A percentile compares a stretch with the other conserved stretches of the same genome.
These are phyloP conservation scores for Colletotrichum orchidophilum DNA, from an alignment of 2,329 filamentous ascomycete species.

Conservation along the genomic window DNA sequence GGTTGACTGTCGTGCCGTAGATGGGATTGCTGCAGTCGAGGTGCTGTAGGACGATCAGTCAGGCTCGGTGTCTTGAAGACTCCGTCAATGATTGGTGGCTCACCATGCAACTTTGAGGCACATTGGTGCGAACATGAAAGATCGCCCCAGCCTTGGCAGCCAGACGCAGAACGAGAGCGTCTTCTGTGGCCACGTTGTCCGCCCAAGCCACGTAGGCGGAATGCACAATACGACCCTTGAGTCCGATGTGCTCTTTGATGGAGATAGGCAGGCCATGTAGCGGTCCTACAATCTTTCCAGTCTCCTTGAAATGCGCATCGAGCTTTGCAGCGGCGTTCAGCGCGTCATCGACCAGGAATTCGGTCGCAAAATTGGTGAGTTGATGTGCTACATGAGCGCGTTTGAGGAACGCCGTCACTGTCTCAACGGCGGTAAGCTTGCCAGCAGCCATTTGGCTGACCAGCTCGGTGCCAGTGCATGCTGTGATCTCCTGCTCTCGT, in stretches of 20 bases:
- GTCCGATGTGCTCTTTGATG: constrained; percentile 36
- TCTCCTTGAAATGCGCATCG: constrained; percentile 49
- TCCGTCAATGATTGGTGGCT: not conserved
- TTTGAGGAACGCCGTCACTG: constrained; percentile 56
- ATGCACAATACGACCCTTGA: constrained; percentile 35
- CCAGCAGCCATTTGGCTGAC: constrained; percentile 37
- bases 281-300: constrained; percentile 56
- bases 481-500: constrained; percentile 49
- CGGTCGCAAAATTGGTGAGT: constrained; percentile 41
- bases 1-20: constrained; percentile 50
- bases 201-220: constrained; percentile 47
- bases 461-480: constrained; percentile 44
- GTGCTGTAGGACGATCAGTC: constrained; percentile 31
- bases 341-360: constrained; percentile 50
- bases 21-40: constrained; percentile 48
- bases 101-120: constrained; percentile 50
- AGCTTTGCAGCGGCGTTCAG: constrained; percentile 49
- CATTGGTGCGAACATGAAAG: constrained; percentile 53
- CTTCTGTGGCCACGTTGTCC: constrained; percentile 44
- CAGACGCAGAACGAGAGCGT: constrained; percentile 43
- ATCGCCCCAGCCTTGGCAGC: constrained; percentile 48
- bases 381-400: constrained; percentile 59
- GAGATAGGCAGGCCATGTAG: constrained; percentile 46
- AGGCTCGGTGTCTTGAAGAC: constrained; percentile 20
- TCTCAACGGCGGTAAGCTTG: constrained; percentile 46